Percentiles rank a stretch among this genome's conserved stretches.
Conservation (phyloP, 2,329 filamentous ascomycete species). For the Penicillium corylophilum region DNA sequence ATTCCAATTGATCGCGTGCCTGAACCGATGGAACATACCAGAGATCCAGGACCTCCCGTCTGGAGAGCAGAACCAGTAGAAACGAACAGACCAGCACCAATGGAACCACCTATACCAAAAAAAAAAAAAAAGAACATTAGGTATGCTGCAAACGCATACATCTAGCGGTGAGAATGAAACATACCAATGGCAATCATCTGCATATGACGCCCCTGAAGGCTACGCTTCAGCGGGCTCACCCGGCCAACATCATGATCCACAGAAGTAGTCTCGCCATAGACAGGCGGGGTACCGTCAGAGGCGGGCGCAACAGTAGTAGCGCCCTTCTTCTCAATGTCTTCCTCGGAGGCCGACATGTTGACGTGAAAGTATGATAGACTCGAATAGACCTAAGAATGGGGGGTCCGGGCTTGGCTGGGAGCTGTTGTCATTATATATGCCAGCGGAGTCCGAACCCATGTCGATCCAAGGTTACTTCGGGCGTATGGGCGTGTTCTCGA, state of each 20-base stretch:
- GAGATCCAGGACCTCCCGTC: slow-evolving; percentile 38
- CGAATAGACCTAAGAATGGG: neutral
- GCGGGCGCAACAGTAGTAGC: slow-evolving; percentile 4
- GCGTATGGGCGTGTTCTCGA: neutral
- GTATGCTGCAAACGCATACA: neutral
- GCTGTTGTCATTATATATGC: neutral
- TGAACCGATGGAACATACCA: slow-evolving; percentile 14
- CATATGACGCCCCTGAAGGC: slow-evolving; percentile 35
- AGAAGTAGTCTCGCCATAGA: slow-evolving; percentile 1
- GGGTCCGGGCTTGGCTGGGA: neutral
- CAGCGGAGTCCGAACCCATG: neutral
- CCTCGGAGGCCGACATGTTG: slow-evolving; percentile 13
- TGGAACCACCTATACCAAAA: slow-evolving; percentile 35
- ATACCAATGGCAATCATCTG: slow-evolving; percentile 43
- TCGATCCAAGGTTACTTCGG: neutral
- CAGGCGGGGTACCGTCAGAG: neutral
- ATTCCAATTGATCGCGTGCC: neutral
- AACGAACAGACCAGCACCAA: slow-evolving; percentile 45
- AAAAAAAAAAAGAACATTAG: too few relatives aligned
- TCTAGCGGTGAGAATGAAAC: neutral
- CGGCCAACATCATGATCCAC: slow-evolving; percentile 9
- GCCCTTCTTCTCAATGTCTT: slow-evolving; percentile 18
- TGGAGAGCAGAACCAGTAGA: slow-evolving; percentile 39
- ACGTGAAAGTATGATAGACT: neutral
- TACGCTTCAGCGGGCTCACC: slow-evolving; percentile 27